Percentiles rank a stretch among this genome's conserved stretches.
Evolutionary conservation across 192 early-diverging fungal genomes (phyloP).

Genomic region (Coemansia sp.): DNA sequence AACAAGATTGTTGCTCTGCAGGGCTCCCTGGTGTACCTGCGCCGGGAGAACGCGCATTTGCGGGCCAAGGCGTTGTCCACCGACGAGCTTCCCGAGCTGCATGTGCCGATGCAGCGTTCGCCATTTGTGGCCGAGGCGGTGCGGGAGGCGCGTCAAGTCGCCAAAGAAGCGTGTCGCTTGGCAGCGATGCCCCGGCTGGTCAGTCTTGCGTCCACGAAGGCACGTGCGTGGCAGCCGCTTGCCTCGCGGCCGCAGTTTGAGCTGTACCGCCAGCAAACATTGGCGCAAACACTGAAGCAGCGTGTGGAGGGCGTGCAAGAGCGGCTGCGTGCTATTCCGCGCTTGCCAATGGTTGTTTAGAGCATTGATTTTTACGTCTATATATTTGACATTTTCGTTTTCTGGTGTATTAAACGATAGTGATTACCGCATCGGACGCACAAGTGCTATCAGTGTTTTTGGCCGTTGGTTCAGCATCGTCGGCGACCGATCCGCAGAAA

Average conservation of each 20-base stretch:
- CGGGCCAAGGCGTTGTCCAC: conserved; percentile 57
- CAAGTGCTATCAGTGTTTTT: not conserved
- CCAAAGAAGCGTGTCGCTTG: conserved; percentile 37
- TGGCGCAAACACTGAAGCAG: conserved; percentile 45
- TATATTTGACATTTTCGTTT: not conserved
- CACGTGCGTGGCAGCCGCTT: conserved; percentile 33
- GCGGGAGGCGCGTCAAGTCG: conserved; percentile 26
- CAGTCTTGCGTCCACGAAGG: conserved; percentile 8
- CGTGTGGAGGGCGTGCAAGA: conserved; percentile 42
- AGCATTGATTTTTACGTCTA: not conserved
- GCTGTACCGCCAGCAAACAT: conserved; percentile 47
- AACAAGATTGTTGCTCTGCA: conserved; percentile 57
- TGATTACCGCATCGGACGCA: not conserved
- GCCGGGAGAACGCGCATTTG: conserved; percentile 79
- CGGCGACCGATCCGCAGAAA: conserved; percentile 46
- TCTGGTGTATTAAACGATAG: not conserved
- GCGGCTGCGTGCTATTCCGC: conserved; percentile 25
- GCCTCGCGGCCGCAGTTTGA: conserved; percentile 42
- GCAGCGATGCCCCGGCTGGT: conserved; percentile 45
- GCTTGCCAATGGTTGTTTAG: not conserved
- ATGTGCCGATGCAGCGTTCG: not conserved
- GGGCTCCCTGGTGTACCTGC: conserved; percentile 71
- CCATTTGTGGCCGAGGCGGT: conserved; percentile 17
- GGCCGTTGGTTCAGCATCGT: not conserved
- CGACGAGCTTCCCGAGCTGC: conserved; percentile 12